phyloP scores from a whole-genome alignment of 768 basidiomycete genomes.

The Tricholoma hemisulphureum region DNA sequence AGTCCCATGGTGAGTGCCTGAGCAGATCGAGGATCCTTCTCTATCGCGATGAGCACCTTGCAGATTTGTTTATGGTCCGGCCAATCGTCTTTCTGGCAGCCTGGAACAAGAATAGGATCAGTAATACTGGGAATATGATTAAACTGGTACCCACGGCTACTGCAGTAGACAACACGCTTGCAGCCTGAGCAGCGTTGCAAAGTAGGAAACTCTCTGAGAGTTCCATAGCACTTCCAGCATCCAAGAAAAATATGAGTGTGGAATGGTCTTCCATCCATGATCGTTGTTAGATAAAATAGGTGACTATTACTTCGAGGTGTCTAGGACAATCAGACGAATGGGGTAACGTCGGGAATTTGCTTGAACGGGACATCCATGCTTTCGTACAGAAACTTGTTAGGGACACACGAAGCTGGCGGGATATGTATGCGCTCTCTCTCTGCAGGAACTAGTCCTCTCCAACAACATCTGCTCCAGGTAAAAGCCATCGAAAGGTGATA shows the following conservation, averaged over 20 bases:
- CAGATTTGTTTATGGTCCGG: not conserved
- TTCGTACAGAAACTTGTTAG: not conserved
- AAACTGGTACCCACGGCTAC: not conserved
- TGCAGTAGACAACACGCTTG: not conserved
- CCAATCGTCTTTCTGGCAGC: not conserved
- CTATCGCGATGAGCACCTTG: not conserved
- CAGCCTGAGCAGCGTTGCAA: not conserved
- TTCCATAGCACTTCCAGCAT: constrained; percentile 2
- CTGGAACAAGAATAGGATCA: not conserved
- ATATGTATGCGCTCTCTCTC: not conserved
- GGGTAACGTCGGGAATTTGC: too few species aligned
- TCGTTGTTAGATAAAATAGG: too few species aligned
- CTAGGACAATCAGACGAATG: too few species aligned
- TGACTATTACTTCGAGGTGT: too few species aligned
- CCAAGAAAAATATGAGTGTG: not conserved
- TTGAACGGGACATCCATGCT: too few species aligned
- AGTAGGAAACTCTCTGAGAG: too few species aligned
- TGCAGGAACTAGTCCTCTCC: constrained; percentile 30
- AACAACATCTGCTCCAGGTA: constrained; percentile 83
- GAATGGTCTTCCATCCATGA: too few species aligned
- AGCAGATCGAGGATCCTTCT: not conserved
- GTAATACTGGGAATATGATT: not conserved
- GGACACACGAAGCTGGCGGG: not conserved
- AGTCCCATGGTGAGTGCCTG: not conserved
- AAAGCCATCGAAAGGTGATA: constrained; percentile 84